Evolutionary conservation across 2,329 filamentous ascomycete genomes (phyloP).

Genomic region (Onygena corvina): DNA sequence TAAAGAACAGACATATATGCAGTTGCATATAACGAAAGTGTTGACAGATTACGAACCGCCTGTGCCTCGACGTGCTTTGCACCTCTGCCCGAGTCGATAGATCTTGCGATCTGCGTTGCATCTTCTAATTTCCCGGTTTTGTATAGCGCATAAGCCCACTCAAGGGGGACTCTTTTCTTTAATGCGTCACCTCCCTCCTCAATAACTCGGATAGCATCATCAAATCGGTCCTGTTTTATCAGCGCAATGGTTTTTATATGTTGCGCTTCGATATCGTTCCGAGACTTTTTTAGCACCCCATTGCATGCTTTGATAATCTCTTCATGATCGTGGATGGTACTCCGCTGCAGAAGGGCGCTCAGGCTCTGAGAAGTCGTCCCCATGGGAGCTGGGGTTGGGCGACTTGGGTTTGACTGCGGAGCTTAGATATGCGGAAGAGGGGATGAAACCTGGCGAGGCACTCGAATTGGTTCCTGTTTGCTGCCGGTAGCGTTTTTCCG

Average conservation of each 20-base stretch:
- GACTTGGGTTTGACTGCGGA: background rate
- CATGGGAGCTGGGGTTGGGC: background rate
- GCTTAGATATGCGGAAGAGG: background rate
- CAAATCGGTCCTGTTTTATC: constrained; percentile 51
- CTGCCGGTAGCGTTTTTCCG: background rate
- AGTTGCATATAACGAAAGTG: background rate
- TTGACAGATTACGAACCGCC: constrained; percentile 35
- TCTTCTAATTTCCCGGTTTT: constrained; percentile 46
- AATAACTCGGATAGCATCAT: constrained; percentile 47
- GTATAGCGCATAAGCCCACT: constrained; percentile 53
- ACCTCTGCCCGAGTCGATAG: constrained; percentile 35
- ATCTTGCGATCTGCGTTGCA: constrained; percentile 42
- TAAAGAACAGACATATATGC: background rate
- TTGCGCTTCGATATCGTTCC: constrained; percentile 44
- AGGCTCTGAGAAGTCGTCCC: constrained; percentile 32
- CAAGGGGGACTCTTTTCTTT: constrained; percentile 44
- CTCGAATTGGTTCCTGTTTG: background rate
- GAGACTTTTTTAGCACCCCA: constrained; percentile 45
- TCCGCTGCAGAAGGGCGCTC: constrained; percentile 44
- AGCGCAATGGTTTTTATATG: constrained; percentile 50
- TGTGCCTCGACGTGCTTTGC: constrained; percentile 51
- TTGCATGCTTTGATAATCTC: constrained; percentile 49
- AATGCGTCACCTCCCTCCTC: constrained; percentile 43
- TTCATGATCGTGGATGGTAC: constrained; percentile 50
- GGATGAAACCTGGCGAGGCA: background rate